Evolutionary conservation across 495 filamentous ascomycete genomes (phyloP).

Genomic region (Evansstolkia leycettana): DNA sequence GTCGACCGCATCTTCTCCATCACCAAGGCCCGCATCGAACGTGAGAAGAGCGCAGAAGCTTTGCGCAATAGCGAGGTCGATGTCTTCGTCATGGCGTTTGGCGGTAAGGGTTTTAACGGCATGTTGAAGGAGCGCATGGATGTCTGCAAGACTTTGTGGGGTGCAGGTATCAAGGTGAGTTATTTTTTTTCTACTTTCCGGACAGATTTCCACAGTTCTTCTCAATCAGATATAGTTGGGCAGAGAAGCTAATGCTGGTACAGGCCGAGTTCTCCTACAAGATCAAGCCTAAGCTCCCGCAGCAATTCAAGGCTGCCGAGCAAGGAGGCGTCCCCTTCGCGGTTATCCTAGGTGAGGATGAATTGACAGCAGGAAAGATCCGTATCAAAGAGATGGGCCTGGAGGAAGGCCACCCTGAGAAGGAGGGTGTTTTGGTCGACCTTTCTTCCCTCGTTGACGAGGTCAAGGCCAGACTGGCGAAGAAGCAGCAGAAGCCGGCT

Average conservation of each 20-base stretch:
- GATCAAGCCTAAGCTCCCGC: slow-evolving; percentile 62
- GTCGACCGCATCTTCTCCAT: slow-evolving; percentile 93
- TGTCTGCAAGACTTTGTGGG: slow-evolving; percentile 60
- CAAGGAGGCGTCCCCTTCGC: slow-evolving; percentile 57
- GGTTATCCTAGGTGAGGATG: slow-evolving; percentile 71
- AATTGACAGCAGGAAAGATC: slow-evolving; percentile 60
- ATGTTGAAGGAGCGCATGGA: slow-evolving; percentile 71
- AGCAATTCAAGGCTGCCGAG: slow-evolving; percentile 75
- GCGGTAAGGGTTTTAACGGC: slow-evolving; percentile 75
- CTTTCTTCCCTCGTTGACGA: slow-evolving; percentile 48
- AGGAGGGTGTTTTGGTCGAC: slow-evolving; percentile 66
- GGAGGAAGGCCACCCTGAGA: slow-evolving; percentile 67
- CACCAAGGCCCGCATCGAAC: slow-evolving; percentile 61
- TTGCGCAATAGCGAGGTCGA: slow-evolving; percentile 66
- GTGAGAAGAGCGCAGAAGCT: slow-evolving; percentile 34
- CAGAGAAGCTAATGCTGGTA: background rate
- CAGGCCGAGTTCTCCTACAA: slow-evolving; percentile 70
- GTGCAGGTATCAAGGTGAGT: slow-evolving; percentile 61
- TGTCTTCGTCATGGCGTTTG: slow-evolving; percentile 87
- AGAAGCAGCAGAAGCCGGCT: slow-evolving; percentile 8
- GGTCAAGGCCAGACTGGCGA: slow-evolving; percentile 31
- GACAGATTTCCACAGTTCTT: background rate
- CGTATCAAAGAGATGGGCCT: slow-evolving; percentile 80
- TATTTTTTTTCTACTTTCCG: background rate
- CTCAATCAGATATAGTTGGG: no score